Percentiles rank a stretch among this genome's conserved stretches.
These are phyloP conservation scores for Starmerella etchellsii DNA, from an alignment of 805 yeast genomes.

Conservation along the genomic window DNA sequence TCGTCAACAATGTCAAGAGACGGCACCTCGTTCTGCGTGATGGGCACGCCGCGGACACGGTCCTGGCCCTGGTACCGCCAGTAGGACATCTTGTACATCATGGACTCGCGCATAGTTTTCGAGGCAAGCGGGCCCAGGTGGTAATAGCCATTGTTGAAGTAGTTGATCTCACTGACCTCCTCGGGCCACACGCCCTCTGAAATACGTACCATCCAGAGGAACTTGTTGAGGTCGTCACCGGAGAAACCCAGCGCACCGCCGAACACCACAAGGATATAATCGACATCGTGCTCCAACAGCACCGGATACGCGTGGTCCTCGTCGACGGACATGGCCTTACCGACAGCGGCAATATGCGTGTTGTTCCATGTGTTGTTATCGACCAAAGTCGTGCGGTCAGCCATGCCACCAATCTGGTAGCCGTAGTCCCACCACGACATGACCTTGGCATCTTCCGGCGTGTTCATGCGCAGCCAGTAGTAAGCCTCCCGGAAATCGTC, in stretches of 20 bases:
- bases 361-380: constrained; percentile 99
- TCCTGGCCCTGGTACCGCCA: constrained; percentile 67
- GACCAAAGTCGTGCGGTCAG: constrained; percentile 94
- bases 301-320: constrained; percentile 85
- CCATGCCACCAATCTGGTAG: constrained; percentile 99
- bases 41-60: constrained; percentile 76
- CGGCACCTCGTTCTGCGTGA: constrained; percentile 37
- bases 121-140: constrained; percentile 74
- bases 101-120: constrained; percentile 70
- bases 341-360: constrained; percentile 98
- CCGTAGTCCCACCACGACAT: constrained; percentile 99
- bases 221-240: constrained; percentile 94
- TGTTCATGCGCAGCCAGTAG: constrained; percentile 97
- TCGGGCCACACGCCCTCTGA: constrained; percentile 99
- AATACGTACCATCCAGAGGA: constrained; percentile 97
- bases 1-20: constrained; percentile 73
- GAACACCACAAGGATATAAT: constrained; percentile 81
- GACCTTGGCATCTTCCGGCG: constrained; percentile 87
- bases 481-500: constrained; percentile 98
- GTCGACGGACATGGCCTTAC: constrained; percentile 87
- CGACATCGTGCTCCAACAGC: constrained; percentile 83
- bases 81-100: constrained; percentile 91
- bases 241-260: constrained; percentile 90
- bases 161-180: constrained; percentile 77
- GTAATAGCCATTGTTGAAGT: constrained; percentile 81